phyloP scores from a whole-genome alignment of 1,284 basidiomycete species.

The Neonothopanus nambi region DNA sequence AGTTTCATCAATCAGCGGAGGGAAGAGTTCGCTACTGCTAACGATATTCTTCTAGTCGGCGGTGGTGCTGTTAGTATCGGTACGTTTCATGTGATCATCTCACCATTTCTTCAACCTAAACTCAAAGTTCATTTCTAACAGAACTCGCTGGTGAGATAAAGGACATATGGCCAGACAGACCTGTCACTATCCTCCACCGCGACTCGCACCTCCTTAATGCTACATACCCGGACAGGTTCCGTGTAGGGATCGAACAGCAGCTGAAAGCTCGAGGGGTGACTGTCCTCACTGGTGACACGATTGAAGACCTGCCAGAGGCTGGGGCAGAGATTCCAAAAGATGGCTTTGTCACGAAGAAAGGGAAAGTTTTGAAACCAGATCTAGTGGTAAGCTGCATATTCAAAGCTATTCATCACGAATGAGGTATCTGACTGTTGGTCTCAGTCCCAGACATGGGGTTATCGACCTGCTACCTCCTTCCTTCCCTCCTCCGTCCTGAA shows the following conservation, averaged over 20 bases:
- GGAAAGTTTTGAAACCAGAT: conserved; percentile 54
- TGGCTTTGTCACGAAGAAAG: conserved; percentile 49
- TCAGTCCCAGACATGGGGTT: conserved; percentile 48
- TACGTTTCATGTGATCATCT: conserved; percentile 26
- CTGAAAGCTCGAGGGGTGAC: conserved; percentile 46
- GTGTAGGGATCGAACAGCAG: conserved; percentile 45
- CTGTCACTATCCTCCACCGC: conserved; percentile 65
- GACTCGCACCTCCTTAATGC: conserved; percentile 52
- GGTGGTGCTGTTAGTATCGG: conserved; percentile 66
- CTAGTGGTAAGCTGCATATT: conserved; percentile 52
- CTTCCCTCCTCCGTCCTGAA: conserved; percentile 46
- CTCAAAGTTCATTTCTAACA: too few species aligned
- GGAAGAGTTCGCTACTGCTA: conserved; percentile 44
- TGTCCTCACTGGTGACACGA: conserved; percentile 53
- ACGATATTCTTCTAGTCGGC: conserved; percentile 56
- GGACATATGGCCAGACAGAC: conserved; percentile 55
- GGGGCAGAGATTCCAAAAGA: conserved; percentile 25
- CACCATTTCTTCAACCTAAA: conserved; percentile 6
- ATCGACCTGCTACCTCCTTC: conserved; percentile 52
- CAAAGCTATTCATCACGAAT: conserved; percentile 1
- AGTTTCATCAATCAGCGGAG: conserved; percentile 44
- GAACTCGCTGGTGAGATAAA: conserved; percentile 62
- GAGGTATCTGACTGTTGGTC: conserved; percentile 20
- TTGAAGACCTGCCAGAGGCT: conserved; percentile 45
- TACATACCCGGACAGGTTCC: conserved; percentile 56